These are phyloP conservation scores for Klebsormidium nitens DNA, from an alignment of 139 green algal genomes.

Conservation along the genomic window DNA sequence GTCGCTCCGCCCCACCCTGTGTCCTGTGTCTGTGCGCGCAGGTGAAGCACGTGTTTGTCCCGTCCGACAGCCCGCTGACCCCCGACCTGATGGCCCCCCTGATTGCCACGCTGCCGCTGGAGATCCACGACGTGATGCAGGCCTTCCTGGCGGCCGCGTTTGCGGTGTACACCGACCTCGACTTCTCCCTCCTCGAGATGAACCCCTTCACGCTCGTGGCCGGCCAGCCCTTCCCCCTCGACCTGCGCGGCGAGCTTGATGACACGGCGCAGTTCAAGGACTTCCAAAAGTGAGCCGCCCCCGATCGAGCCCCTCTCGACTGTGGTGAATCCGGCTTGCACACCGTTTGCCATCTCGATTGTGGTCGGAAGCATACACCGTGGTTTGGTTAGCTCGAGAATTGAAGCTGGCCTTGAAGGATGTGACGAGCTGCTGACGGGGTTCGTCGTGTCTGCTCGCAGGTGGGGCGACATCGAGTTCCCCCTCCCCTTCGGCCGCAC, in stretches of 20 bases:
- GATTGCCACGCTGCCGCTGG: slow-evolving; percentile 58
- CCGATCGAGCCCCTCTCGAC: too few species aligned
- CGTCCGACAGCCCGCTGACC: slow-evolving; percentile 18
- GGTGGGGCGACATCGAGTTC: slow-evolving; percentile 71
- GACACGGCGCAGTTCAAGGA: slow-evolving; percentile 83
- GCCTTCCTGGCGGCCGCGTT: slow-evolving; percentile 6
- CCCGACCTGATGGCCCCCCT: slow-evolving; percentile 58
- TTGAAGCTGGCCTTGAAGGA: too few species aligned
- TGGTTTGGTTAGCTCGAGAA: too few species aligned
- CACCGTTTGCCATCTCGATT: too few species aligned
- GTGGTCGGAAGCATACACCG: too few species aligned
- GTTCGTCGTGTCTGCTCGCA: slow-evolving; percentile 23
- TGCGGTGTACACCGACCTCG: slow-evolving; percentile 57
- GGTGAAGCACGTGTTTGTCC: slow-evolving; percentile 37
- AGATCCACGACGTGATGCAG: slow-evolving; percentile 30
- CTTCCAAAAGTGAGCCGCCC: slow-evolving; percentile 42
- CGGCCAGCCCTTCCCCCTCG: slow-evolving; percentile 61
- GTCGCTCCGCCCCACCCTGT: too few species aligned
- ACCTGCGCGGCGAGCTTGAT: slow-evolving; percentile 82
- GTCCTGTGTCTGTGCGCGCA: slow-evolving; percentile 30
- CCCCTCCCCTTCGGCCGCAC: slow-evolving; percentile 81
- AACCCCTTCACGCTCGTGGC: slow-evolving; percentile 85
- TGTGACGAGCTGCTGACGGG: background rate
- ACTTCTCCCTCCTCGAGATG: slow-evolving; percentile 89
- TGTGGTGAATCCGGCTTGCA: too few species aligned